These are phyloP conservation scores for Vitis rotundifolia DNA, from an alignment of 164 flowering plant species.

Conservation along the genomic window DNA sequence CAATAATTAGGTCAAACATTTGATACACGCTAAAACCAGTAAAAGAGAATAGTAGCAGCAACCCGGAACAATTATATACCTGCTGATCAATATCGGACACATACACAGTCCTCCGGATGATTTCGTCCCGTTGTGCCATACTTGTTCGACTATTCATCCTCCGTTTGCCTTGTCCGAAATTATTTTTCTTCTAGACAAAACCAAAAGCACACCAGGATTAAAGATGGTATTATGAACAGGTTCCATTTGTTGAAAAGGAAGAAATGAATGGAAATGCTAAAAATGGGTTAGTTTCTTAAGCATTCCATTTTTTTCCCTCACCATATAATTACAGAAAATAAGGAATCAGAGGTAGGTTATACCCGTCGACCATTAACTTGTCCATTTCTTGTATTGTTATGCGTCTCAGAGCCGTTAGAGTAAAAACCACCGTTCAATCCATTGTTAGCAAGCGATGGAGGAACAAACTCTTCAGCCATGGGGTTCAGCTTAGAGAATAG, in stretches of 20 bases:
- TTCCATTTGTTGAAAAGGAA: too few species aligned
- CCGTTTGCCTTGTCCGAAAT: conserved; percentile 56
- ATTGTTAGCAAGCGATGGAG: conserved; percentile 51
- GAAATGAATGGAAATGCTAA: too few species aligned
- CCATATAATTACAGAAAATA: neutral
- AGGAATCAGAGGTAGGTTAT: neutral
- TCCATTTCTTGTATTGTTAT: conserved; percentile 27
- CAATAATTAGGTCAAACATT: neutral
- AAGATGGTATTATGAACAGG: too few species aligned
- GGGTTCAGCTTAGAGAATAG: conserved; percentile 87
- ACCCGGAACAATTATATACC: conserved; percentile 32
- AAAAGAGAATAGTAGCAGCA: neutral
- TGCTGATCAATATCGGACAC: conserved; percentile 96
- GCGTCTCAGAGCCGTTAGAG: conserved; percentile 26
- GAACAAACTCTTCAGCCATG: conserved; percentile 89
- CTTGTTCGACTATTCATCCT: conserved; percentile 73
- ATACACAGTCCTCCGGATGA: conserved; percentile 84
- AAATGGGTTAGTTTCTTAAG: neutral
- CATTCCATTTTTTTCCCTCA: neutral
- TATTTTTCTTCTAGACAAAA: conserved; percentile 53
- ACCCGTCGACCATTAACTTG: conserved; percentile 24
- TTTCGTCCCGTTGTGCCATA: conserved; percentile 85
- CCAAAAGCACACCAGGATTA: too few species aligned
- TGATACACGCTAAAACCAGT: neutral
- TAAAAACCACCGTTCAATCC: conserved; percentile 27